Percentiles rank a stretch among this genome's conserved stretches.
Evolutionary conservation across 306 rosid species (phyloP).

Genomic region (Prinsepia uniflora): DNA sequence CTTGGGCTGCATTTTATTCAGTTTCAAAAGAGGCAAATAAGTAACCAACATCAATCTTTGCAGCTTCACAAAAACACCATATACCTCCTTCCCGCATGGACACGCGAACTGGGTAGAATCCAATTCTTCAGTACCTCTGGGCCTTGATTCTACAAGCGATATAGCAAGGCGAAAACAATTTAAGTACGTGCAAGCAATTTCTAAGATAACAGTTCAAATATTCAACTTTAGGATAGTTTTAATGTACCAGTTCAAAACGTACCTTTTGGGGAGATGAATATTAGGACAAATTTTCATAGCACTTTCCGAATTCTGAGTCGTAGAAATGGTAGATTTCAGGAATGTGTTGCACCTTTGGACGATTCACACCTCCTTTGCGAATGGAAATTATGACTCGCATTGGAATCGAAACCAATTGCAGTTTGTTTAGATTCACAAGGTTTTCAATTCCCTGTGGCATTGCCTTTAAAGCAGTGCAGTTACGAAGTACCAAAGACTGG

Average conservation of each 20-base stretch:
- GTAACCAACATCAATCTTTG: too few relatives aligned
- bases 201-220: too few relatives aligned
- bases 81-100: too few relatives aligned
- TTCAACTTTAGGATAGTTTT: too few relatives aligned
- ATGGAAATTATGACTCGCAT: not conserved
- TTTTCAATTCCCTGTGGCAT: constrained; percentile 18
- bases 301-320: not conserved
- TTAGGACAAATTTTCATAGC: not conserved
- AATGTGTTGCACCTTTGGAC: constrained; percentile 3
- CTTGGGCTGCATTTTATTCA: too few relatives aligned
- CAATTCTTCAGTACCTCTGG: too few relatives aligned
- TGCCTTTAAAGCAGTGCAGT: constrained; percentile 5
- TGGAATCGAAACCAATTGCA: not conserved
- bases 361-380: constrained; percentile 11
- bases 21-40: too few relatives aligned
- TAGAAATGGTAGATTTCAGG: not conserved
- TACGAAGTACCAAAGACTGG: not conserved
- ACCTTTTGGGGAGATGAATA: not conserved
- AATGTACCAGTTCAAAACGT: not conserved
- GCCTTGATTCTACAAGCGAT: too few relatives aligned
- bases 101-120: too few relatives aligned
- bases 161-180: too few relatives aligned
- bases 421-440: not conserved
- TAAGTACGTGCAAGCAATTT: too few relatives aligned
- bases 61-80: too few relatives aligned